Conservation (phyloP, 345 rosid species). For the Eutrema japonicum region DNA sequence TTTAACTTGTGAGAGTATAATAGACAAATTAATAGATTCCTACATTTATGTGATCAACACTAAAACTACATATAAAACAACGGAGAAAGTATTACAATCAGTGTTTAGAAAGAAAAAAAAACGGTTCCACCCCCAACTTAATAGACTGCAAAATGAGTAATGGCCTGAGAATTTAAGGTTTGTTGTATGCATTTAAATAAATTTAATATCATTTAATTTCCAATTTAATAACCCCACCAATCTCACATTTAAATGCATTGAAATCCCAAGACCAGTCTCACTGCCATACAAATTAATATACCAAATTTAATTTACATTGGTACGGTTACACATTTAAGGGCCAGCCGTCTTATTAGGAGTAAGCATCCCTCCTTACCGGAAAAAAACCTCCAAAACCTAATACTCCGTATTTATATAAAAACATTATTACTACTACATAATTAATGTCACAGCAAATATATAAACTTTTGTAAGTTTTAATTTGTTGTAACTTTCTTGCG, state of each 20-base stretch:
- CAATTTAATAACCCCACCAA: conserved; percentile 39
- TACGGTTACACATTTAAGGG: conserved; percentile 37
- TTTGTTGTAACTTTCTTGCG: conserved; percentile 9
- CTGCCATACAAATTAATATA: conserved; percentile 38
- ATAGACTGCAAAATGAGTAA: conserved; percentile 25
- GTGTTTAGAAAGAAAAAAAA: too few species aligned
- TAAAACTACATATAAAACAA: too few species aligned
- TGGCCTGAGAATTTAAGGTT: conserved; percentile 43
- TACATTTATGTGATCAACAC: too few species aligned
- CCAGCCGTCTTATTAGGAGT: conserved; percentile 39
- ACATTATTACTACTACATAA: neutral
- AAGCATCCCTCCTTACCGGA: neutral
- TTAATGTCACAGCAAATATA: conserved; percentile 8
- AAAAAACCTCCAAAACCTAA: neutral
- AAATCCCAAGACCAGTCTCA: conserved; percentile 41
- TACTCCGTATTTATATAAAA: neutral
- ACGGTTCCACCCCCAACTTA: neutral
- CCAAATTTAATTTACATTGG: conserved; percentile 22
- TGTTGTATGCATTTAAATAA: conserved; percentile 3
- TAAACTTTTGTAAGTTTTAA: neutral
- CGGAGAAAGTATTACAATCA: too few species aligned
- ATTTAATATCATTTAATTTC: conserved; percentile 17
- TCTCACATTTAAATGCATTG: conserved; percentile 38
- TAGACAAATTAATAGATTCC: too few species aligned
- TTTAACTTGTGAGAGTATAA: too few species aligned